A percentile compares a stretch with the other conserved stretches of the same genome.
phyloP scores from a whole-genome alignment of 805 yeast species.

The Candida succiphila region DNA sequence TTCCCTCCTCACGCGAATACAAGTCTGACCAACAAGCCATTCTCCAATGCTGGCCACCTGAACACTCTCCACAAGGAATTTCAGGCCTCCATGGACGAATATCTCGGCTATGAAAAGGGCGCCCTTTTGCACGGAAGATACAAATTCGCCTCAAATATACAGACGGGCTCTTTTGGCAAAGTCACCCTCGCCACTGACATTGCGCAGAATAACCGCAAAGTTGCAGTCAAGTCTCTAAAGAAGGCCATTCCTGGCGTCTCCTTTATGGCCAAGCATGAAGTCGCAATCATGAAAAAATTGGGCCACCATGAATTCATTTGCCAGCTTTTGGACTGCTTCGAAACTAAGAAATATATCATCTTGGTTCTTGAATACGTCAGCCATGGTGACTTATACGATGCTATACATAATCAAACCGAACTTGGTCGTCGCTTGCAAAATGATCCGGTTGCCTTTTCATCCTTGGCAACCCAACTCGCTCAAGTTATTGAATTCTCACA shows the following conservation, averaged over 20 bases:
- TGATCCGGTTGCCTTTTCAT: constrained; percentile 12
- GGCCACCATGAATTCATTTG: constrained; percentile 47
- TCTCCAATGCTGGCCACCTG: too few species aligned
- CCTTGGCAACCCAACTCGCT: constrained; percentile 36
- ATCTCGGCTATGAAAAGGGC: constrained; percentile 30
- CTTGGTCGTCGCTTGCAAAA: constrained; percentile 17
- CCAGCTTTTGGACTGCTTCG: constrained; percentile 46
- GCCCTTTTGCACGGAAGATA: constrained; percentile 29
- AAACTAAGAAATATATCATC: constrained; percentile 39
- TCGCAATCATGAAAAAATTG: constrained; percentile 29
- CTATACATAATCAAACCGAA: constrained; percentile 24
- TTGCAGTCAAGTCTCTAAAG: constrained; percentile 47
- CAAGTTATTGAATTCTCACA: constrained; percentile 48
- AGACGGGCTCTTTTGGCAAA: constrained; percentile 53
- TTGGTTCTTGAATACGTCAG: constrained; percentile 59
- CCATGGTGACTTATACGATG: constrained; percentile 61
- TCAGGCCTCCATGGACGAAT: constrained; percentile 25
- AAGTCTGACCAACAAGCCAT: too few species aligned
- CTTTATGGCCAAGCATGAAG: constrained; percentile 45
- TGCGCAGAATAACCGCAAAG: constrained; percentile 17
- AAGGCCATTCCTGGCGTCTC: constrained; percentile 31
- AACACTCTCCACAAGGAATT: constrained; percentile 11
- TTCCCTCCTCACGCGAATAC: too few species aligned
- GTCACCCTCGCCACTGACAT: constrained; percentile 43
- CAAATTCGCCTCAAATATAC: constrained; percentile 32